Conservation (phyloP, 768 basidiomycete genomes). For the Astraeus odoratus region DNA sequence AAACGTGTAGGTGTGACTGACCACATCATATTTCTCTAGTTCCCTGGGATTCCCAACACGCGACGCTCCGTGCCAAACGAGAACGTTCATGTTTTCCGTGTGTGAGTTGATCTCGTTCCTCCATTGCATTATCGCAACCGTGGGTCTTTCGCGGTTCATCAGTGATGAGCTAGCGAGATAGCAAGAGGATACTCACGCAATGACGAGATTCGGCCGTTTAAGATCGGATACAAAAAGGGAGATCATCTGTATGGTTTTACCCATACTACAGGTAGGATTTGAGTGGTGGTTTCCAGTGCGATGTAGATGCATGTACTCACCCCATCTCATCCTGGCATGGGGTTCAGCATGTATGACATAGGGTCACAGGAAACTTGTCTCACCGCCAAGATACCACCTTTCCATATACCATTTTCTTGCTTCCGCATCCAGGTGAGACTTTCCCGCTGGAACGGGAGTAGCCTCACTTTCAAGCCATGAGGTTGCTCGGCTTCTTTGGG, state of each 20-base stretch:
- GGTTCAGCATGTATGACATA: conserved; percentile 5
- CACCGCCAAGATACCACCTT: conserved; percentile 89
- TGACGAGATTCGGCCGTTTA: conserved; percentile 79
- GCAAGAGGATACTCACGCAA: conserved; percentile 58
- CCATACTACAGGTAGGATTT: conserved; percentile 52
- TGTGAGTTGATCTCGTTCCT: conserved; percentile 86
- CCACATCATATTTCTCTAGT: conserved; percentile 83
- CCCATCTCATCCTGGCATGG: conserved; percentile 79
- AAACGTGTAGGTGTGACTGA: conserved; percentile 29
- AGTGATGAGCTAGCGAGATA: neutral
- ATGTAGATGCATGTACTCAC: conserved; percentile 33
- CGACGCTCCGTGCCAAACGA: conserved; percentile 86
- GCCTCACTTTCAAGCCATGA: conserved; percentile 68
- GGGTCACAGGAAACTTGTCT: conserved; percentile 20
- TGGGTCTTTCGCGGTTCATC: conserved; percentile 29
- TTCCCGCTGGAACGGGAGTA: conserved; percentile 94
- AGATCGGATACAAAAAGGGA: conserved; percentile 76
- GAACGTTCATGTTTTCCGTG: conserved; percentile 75
- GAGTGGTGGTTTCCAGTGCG: conserved; percentile 5
- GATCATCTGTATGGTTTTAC: conserved; percentile 96
- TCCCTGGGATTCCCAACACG: conserved; percentile 60
- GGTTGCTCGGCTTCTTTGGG: conserved; percentile 78
- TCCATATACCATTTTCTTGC: conserved; percentile 84
- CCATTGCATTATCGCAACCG: conserved; percentile 73
- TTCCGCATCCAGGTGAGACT: conserved; percentile 93